Conservation (phyloP, 331 rosid species). For the Ulmus americana region DNA sequence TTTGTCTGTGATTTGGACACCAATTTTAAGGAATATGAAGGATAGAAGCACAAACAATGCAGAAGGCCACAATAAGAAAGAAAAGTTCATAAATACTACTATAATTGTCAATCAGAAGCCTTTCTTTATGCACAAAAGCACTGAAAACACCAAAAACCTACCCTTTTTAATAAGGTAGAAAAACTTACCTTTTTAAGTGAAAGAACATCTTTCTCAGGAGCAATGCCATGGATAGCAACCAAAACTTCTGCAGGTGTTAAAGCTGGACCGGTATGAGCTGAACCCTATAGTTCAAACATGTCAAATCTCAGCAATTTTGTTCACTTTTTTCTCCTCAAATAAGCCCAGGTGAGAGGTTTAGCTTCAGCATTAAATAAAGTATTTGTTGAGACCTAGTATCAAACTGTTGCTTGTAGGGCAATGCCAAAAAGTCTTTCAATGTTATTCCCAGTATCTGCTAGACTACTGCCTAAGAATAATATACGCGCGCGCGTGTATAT, state of each 20-base stretch:
- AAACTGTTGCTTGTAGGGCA: neutral
- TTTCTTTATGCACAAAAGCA: no score
- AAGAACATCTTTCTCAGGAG: constrained; percentile 81
- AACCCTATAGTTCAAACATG: constrained; percentile 61
- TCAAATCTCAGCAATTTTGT: constrained; percentile 14
- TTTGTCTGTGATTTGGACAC: no score
- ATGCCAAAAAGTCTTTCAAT: neutral
- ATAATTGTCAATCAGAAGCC: no score
- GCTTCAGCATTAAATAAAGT: no score
- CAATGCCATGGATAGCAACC: constrained; percentile 89
- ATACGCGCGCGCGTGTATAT: no score
- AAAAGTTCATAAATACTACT: neutral
- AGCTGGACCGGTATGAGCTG: constrained; percentile 98
- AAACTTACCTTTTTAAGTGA: constrained; percentile 77
- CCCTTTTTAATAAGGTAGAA: constrained; percentile 11
- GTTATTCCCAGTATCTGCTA: neutral
- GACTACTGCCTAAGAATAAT: no score
- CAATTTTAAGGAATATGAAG: neutral
- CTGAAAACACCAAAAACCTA: no score
- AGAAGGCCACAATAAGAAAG: constrained; percentile 8
- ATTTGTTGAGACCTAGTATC: neutral
- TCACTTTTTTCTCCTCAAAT: neutral
- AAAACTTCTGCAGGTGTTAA: constrained; percentile 89
- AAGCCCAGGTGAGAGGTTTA: no score
- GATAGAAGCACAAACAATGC: neutral